Percentiles rank a stretch among this genome's conserved stretches.
These are phyloP conservation scores for Neoscytalidium dimidiatum DNA, from an alignment of 2,329 filamentous ascomycete species.

Conservation along the genomic window DNA sequence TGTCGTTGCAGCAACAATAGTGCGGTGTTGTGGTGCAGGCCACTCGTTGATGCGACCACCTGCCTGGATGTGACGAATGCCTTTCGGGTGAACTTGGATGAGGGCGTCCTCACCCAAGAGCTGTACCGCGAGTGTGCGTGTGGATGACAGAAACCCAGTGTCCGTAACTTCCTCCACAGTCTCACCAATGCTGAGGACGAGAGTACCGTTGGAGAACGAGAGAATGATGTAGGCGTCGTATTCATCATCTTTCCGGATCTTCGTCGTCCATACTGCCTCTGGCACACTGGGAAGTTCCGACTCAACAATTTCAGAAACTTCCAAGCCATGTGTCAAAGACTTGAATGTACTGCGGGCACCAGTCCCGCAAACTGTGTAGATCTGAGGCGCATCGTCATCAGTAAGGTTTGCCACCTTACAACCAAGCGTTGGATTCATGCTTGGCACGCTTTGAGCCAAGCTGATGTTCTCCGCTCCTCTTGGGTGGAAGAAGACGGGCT, in stretches of 20 bases:
- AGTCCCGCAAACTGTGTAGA: slow-evolving; percentile 88
- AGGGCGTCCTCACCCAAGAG: slow-evolving; percentile 91
- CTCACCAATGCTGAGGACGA: slow-evolving; percentile 93
- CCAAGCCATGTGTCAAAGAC: slow-evolving; percentile 87
- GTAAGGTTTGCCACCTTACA: slow-evolving; percentile 90
- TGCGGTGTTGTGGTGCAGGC: slow-evolving; percentile 89
- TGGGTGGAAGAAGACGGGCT: slow-evolving; percentile 83
- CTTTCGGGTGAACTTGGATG: slow-evolving; percentile 94
- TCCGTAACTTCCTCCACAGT: slow-evolving; percentile 95
- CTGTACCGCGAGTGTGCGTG: slow-evolving; percentile 88
- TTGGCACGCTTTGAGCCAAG: slow-evolving; percentile 79
- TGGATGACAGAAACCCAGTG: slow-evolving; percentile 85
- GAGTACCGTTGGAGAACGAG: slow-evolving; percentile 84
- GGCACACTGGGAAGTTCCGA: slow-evolving; percentile 88
- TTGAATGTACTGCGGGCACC: slow-evolving; percentile 88
- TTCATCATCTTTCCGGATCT: slow-evolving; percentile 76
- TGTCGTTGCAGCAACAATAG: slow-evolving; percentile 90
- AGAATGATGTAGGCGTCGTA: slow-evolving; percentile 96
- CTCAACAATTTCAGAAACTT: slow-evolving; percentile 94
- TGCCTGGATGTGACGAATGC: slow-evolving; percentile 84
- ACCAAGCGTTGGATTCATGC: slow-evolving; percentile 88
- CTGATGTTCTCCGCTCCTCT: slow-evolving; percentile 79
- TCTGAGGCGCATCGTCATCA: slow-evolving; percentile 91
- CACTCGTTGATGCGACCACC: slow-evolving; percentile 83
- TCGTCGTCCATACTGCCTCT: slow-evolving; percentile 93